Percentiles rank a stretch among this genome's conserved stretches.
These are phyloP conservation scores for Cornus suecica DNA, from an alignment of 148 eudicot species.

Conservation along the genomic window DNA sequence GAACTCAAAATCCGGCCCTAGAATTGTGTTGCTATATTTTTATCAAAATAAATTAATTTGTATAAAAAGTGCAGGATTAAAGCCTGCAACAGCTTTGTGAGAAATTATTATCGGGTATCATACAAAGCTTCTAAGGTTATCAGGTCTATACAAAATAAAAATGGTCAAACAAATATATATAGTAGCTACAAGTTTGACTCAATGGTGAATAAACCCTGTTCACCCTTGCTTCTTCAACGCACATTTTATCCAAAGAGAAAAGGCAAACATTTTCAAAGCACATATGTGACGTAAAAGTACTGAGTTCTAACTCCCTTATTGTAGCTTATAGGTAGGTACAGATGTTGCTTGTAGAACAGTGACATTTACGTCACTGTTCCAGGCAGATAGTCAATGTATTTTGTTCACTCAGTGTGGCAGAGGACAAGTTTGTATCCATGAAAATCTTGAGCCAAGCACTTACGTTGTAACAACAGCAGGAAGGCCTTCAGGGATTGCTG, in stretches of 20 bases:
- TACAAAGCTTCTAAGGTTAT: too few relatives aligned
- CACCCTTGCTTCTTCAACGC: neutral
- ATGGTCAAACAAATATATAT: neutral
- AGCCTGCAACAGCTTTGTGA: neutral
- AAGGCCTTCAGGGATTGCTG: conserved; percentile 95
- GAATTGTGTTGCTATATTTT: too few relatives aligned
- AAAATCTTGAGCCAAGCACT: conserved; percentile 22
- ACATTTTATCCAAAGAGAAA: neutral
- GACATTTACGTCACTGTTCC: neutral
- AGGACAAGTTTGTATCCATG: neutral
- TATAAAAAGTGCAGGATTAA: neutral
- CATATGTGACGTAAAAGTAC: neutral
- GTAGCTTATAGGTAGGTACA: neutral
- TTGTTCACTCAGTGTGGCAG: neutral
- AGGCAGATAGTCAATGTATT: neutral
- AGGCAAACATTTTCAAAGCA: neutral
- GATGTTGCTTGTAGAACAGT: neutral
- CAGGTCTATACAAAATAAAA: neutral
- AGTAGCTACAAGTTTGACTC: neutral
- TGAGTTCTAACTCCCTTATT: neutral
- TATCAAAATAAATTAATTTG: too few relatives aligned
- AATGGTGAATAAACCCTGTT: neutral
- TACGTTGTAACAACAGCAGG: conserved; percentile 97
- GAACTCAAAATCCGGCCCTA: too few relatives aligned
- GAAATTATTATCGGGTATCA: neutral